Conservation (phyloP, 2,329 filamentous ascomycete genomes). For the Cladosporium sp. region DNA sequence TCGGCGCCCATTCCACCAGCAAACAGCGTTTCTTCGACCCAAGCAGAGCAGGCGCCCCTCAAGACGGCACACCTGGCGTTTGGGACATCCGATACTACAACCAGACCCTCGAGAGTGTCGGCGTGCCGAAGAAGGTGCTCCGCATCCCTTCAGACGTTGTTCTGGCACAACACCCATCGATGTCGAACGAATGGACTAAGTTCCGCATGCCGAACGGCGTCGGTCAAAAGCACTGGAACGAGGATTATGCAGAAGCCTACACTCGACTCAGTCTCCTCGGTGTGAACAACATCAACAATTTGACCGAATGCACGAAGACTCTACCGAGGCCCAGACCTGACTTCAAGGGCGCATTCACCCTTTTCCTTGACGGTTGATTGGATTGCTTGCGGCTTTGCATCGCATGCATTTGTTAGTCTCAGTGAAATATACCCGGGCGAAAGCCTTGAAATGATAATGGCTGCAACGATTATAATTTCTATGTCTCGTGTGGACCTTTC, state of each 20-base stretch:
- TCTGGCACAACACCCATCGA: constrained; percentile 30
- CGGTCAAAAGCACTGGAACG: constrained; percentile 20
- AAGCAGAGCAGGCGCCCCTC: constrained; percentile 29
- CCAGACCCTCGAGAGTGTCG: constrained; percentile 24
- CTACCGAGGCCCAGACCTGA: constrained; percentile 13
- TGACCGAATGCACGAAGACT: constrained; percentile 22
- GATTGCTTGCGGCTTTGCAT: not conserved
- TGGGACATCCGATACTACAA: constrained; percentile 35
- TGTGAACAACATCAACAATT: constrained; percentile 24
- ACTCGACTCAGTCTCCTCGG: constrained; percentile 21
- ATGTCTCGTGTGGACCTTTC: no score
- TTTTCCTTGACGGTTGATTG: constrained; percentile 2
- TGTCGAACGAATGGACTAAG: constrained; percentile 27
- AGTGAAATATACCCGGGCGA: no score
- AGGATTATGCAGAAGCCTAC: constrained; percentile 21
- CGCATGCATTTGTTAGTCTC: not conserved
- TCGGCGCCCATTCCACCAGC: constrained; percentile 33
- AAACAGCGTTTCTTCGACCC: constrained; percentile 34
- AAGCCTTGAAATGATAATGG: no score
- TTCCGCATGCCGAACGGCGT: constrained; percentile 15
- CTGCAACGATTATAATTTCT: no score
- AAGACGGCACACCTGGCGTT: constrained; percentile 32
- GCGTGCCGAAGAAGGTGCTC: constrained; percentile 28
- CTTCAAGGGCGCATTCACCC: not conserved
- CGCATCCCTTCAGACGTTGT: constrained; percentile 33